These are phyloP conservation scores for Tetraselmis striata DNA, from an alignment of 139 green algal genomes.

Conservation along the genomic window DNA sequence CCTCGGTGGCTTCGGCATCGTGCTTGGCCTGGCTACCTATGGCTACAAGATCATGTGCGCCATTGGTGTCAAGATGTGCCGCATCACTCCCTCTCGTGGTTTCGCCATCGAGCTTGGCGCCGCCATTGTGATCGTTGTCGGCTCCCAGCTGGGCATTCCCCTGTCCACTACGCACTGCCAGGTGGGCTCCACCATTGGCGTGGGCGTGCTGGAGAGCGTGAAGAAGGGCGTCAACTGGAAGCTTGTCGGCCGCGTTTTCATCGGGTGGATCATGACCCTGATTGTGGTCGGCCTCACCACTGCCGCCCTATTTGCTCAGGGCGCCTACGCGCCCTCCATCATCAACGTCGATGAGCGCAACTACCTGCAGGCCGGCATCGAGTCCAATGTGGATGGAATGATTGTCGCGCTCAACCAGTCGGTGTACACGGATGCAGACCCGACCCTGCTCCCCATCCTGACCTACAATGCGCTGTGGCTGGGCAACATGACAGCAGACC, in stretches of 20 bases:
- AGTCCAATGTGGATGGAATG: background rate
- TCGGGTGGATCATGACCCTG: constrained; percentile 47
- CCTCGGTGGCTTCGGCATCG: constrained; percentile 19
- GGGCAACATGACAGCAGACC: background rate
- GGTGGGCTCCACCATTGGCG: constrained; percentile 38
- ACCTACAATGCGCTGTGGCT: background rate
- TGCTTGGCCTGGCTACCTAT: constrained; percentile 30
- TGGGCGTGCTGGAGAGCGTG: constrained; percentile 47
- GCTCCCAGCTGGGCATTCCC: constrained; percentile 44
- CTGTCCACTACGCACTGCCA: constrained; percentile 68
- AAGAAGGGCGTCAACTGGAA: constrained; percentile 41
- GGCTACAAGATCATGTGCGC: constrained; percentile 38
- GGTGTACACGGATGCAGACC: background rate
- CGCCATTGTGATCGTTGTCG: constrained; percentile 27
- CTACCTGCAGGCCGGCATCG: background rate
- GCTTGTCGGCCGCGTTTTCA: constrained; percentile 20
- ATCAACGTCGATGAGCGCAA: background rate
- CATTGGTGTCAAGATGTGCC: constrained; percentile 29
- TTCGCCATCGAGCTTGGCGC: constrained; percentile 35
- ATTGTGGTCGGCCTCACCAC: constrained; percentile 23
- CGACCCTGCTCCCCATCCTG: background rate
- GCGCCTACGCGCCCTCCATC: constrained; percentile 8
- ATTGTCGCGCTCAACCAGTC: background rate
- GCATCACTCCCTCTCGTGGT: constrained; percentile 28
- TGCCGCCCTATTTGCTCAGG: background rate